phyloP scores from a whole-genome alignment of 2,329 filamentous ascomycete species.

The Spiromastix sp. region DNA sequence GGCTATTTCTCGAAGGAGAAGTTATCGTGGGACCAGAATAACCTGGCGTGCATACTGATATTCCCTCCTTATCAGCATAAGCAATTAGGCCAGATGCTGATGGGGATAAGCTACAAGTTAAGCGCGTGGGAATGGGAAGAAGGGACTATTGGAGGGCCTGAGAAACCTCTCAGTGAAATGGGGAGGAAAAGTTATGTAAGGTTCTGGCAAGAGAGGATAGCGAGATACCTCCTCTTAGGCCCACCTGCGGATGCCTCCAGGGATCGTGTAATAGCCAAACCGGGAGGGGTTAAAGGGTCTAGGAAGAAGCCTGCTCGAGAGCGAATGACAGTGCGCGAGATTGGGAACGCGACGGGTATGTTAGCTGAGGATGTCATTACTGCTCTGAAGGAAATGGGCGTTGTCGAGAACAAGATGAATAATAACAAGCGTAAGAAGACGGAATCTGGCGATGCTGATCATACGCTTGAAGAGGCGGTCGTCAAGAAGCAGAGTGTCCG shows the following conservation, averaged over 20 bases:
- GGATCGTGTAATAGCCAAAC: slow-evolving; percentile 10
- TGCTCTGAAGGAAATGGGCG: slow-evolving; percentile 69
- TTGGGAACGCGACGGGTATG: slow-evolving; percentile 74
- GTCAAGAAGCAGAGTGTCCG: slow-evolving; percentile 50
- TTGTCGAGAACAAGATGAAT: slow-evolving; percentile 45
- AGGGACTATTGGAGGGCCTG: slow-evolving; percentile 75
- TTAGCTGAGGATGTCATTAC: slow-evolving; percentile 70
- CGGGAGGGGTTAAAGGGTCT: slow-evolving; percentile 19
- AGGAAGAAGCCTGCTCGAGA: slow-evolving; percentile 36
- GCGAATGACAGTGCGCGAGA: slow-evolving; percentile 55
- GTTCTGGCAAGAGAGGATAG: slow-evolving; percentile 80
- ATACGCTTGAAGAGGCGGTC: slow-evolving; percentile 25
- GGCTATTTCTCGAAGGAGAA: slow-evolving; percentile 99
- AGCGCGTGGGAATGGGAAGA: slow-evolving; percentile 58
- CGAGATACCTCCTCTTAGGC: slow-evolving; percentile 48
- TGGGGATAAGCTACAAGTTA: slow-evolving; percentile 89
- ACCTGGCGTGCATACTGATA: slow-evolving; percentile 88
- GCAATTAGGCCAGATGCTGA: slow-evolving; percentile 76
- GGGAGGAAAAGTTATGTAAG: slow-evolving; percentile 72
- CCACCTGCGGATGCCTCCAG: slow-evolving; percentile 17
- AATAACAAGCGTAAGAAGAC: slow-evolving; percentile 44
- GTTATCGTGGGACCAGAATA: slow-evolving; percentile 97
- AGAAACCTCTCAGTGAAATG: slow-evolving; percentile 83
- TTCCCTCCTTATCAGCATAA: slow-evolving; percentile 94
- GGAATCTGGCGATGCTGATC: slow-evolving; percentile 14